Evolutionary conservation across 768 basidiomycete genomes (phyloP).

Genomic region (Cystobasidium onofrii): DNA sequence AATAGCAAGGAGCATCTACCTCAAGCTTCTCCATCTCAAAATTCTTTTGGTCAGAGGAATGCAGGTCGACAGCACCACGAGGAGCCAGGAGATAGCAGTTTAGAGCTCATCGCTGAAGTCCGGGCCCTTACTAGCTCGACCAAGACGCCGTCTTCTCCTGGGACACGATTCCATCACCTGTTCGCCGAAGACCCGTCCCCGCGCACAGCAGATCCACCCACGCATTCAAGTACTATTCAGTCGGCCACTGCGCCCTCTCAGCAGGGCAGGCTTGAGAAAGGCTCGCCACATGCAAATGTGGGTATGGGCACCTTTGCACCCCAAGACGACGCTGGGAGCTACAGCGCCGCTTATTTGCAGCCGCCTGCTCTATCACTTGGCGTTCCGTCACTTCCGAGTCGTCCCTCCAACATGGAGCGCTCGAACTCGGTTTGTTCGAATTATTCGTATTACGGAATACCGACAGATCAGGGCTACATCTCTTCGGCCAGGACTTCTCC

Average conservation of each 20-base stretch:
- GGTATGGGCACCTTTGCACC: too few relatives aligned
- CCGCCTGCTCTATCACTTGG: background rate
- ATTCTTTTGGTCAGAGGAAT: background rate
- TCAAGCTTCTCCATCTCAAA: background rate
- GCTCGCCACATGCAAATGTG: background rate
- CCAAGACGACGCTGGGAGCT: too few relatives aligned
- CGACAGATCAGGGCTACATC: background rate
- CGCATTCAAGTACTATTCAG: background rate
- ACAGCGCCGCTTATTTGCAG: too few relatives aligned
- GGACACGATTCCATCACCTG: background rate
- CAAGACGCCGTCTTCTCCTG: background rate
- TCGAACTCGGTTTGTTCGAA: constrained; percentile 18
- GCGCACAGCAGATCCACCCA: background rate
- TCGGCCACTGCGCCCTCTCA: too few relatives aligned
- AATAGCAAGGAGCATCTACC: background rate
- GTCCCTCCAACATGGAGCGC: constrained; percentile 1
- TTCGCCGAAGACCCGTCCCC: background rate
- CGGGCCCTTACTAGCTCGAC: background rate
- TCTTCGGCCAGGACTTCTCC: background rate
- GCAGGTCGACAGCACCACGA: background rate
- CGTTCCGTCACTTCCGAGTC: background rate
- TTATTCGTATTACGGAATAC: constrained; percentile 28
- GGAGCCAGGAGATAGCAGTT: background rate
- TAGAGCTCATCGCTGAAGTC: background rate
- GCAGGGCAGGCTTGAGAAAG: background rate